Conservation (phyloP, 2,329 filamentous ascomycete species). For the Metarhizium brunneum region DNA sequence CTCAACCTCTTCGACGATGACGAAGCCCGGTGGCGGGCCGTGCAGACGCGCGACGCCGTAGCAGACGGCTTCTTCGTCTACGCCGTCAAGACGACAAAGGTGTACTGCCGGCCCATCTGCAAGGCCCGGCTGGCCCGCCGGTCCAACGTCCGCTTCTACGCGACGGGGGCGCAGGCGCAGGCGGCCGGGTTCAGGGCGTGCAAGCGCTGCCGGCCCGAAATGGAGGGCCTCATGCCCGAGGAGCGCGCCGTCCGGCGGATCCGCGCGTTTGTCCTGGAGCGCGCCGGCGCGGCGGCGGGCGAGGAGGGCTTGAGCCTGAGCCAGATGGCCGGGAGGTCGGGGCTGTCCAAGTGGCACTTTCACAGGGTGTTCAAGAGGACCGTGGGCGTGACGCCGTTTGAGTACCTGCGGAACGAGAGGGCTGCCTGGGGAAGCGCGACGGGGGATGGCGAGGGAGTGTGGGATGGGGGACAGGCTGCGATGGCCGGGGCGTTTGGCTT, state of each 20-base stretch:
- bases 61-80: constrained; percentile 34
- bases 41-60: constrained; percentile 22
- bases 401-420: constrained; percentile 19
- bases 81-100: constrained; percentile 33
- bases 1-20: constrained; percentile 19
- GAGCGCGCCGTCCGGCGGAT: constrained; percentile 34
- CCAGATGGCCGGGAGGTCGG: constrained; percentile 38
- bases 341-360: constrained; percentile 48
- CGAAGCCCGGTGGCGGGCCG: constrained; percentile 25
- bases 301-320: constrained; percentile 24
- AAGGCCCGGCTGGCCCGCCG: constrained; percentile 50
- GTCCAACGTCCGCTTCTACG: constrained; percentile 49
- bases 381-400: constrained; percentile 36
- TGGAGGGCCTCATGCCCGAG: constrained; percentile 29
- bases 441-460: too few relatives aligned
- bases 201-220: constrained; percentile 44
- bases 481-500: neutral
- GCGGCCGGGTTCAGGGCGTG: constrained; percentile 44
- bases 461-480: neutral
- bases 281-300: constrained; percentile 13
- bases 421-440: neutral
- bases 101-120: constrained; percentile 54
- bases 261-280: constrained; percentile 20
- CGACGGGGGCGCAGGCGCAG: constrained; percentile 33
- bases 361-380: constrained; percentile 49